phyloP scores from a whole-genome alignment of 1,284 basidiomycete genomes.

The Peniophora sp. region DNA sequence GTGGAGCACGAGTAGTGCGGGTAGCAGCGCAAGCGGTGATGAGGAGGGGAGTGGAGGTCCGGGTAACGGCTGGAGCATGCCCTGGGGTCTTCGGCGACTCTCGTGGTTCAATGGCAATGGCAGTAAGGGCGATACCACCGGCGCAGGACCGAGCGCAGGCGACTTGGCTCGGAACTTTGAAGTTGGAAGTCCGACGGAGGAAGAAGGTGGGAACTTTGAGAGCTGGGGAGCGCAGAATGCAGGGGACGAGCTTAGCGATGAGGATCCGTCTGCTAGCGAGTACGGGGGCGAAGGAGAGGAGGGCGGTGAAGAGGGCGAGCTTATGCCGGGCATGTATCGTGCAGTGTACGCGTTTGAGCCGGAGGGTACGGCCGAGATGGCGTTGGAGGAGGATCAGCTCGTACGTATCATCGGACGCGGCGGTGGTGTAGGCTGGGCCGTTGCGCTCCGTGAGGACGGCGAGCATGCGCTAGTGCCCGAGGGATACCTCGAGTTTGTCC shows the following conservation, averaged over 20 bases:
- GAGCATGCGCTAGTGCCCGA: conserved; percentile 60
- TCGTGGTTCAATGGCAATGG: conserved; percentile 18
- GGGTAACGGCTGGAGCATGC: conserved; percentile 30
- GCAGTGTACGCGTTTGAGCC: conserved; percentile 66
- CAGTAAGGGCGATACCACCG: conserved; percentile 2
- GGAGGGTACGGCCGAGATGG: conserved; percentile 72
- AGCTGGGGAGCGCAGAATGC: background rate
- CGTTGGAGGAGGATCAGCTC: conserved; percentile 60
- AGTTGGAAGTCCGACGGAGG: conserved; percentile 11
- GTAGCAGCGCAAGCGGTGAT: conserved; percentile 16
- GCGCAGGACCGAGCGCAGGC: conserved; percentile 28
- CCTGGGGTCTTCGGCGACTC: conserved; percentile 29
- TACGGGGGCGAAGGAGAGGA: conserved; percentile 11
- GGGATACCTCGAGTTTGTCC: conserved; percentile 51
- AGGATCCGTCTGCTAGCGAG: conserved; percentile 11
- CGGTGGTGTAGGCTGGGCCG: conserved; percentile 70
- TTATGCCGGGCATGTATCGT: conserved; percentile 60
- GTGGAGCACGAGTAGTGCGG: conserved; percentile 21
- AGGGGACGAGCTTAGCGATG: conserved; percentile 7
- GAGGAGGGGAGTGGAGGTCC: conserved; percentile 20
- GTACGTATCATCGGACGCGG: conserved; percentile 61
- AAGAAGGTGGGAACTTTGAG: conserved; percentile 6
- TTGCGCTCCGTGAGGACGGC: conserved; percentile 39
- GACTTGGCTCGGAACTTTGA: conserved; percentile 46
- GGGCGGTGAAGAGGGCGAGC: conserved; percentile 26